Evolutionary conservation across 257 asterid genomes (phyloP).

Genomic region (Solanum neorickii): DNA sequence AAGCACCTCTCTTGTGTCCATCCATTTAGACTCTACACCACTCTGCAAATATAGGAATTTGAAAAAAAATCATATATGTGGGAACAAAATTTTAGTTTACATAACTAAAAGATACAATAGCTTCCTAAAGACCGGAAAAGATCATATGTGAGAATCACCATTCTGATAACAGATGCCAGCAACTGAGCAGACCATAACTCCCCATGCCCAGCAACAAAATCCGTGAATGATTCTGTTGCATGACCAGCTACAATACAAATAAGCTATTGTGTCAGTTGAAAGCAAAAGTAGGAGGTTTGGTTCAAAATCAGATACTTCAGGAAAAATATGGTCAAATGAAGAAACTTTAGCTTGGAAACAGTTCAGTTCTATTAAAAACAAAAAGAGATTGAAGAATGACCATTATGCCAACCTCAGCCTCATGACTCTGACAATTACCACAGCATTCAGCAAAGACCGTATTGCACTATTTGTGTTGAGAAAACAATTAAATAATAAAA

Average conservation of each 20-base stretch:
- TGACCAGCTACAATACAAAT: conserved; percentile 81
- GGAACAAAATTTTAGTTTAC: neutral
- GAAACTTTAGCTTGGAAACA: neutral
- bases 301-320: neutral
- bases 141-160: conserved; percentile 37
- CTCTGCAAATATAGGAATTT: conserved; percentile 25
- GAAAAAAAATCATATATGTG: neutral
- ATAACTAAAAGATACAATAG: neutral
- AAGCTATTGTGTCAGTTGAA: neutral
- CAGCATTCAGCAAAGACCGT: neutral
- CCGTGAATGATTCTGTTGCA: conserved; percentile 83
- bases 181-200: conserved; percentile 94
- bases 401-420: neutral
- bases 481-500: neutral
- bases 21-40: conserved; percentile 61
- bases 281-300: neutral
- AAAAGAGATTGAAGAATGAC: neutral
- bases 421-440: neutral
- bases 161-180: conserved; percentile 69
- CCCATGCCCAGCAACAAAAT: conserved; percentile 97
- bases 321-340: neutral
- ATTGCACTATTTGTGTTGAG: neutral
- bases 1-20: conserved; percentile 98
- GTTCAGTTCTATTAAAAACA: neutral
- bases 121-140: neutral